These are phyloP conservation scores for Physcia stellaris DNA, from an alignment of 495 filamentous ascomycete species.

Conservation along the genomic window DNA sequence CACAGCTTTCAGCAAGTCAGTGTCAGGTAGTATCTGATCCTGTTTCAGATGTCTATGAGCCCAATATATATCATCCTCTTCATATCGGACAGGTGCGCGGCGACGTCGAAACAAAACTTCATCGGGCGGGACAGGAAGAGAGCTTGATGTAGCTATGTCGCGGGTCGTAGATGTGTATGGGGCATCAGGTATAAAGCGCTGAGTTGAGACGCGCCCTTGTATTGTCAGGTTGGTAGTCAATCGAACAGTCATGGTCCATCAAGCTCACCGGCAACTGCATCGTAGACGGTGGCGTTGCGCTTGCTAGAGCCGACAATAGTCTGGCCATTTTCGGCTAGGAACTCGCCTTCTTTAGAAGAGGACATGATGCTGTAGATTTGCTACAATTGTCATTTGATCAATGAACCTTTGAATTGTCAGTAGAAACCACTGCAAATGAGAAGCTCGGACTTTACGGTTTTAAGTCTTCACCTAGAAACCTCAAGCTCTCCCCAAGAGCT, in stretches of 20 bases:
- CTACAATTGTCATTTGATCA: too few relatives aligned
- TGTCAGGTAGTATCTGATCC: conserved; percentile 46
- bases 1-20: conserved; percentile 60
- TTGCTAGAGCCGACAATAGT: too few relatives aligned
- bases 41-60: conserved; percentile 39
- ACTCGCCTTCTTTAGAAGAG: too few relatives aligned
- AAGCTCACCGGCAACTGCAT: conserved; percentile 60
- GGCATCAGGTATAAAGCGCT: conserved; percentile 27
- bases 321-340: too few relatives aligned
- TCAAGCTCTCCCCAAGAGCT: too few relatives aligned
- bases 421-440: too few relatives aligned
- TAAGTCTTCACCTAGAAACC: too few relatives aligned
- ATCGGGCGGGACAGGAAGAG: conserved; percentile 48
- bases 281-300: conserved; percentile 50
- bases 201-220: conserved; percentile 40
- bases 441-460: too few relatives aligned
- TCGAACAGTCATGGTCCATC: too few relatives aligned
- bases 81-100: conserved; percentile 47
- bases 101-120: conserved; percentile 56
- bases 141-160: conserved; percentile 38
- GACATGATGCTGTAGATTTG: too few relatives aligned
- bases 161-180: conserved; percentile 28
- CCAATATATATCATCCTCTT: conserved; percentile 61
- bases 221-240: not conserved
- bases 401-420: too few relatives aligned